Percentiles rank a stretch among this genome's conserved stretches.
Evolutionary conservation across 176 grass and related monocot species (phyloP).

Genomic region (Saccharum officinarum): DNA sequence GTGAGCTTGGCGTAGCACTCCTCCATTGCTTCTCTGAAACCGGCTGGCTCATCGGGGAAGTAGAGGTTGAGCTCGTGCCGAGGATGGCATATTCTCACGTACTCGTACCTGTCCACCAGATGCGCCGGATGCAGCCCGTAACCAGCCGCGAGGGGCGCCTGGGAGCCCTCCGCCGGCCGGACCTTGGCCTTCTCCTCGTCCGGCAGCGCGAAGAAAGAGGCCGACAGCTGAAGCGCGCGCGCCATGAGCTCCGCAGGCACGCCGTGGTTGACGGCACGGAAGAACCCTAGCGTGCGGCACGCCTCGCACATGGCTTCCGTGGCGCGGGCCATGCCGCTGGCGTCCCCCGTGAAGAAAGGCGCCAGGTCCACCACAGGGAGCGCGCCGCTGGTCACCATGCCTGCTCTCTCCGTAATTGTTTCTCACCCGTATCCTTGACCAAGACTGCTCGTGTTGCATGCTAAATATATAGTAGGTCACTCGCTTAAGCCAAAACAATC

Average conservation of each 20-base stretch:
- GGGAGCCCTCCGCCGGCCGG: neutral
- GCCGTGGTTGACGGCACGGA: slow-evolving; percentile 40
- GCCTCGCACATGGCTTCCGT: slow-evolving; percentile 12
- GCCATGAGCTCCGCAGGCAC: slow-evolving; percentile 18
- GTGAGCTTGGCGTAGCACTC: slow-evolving; percentile 38
- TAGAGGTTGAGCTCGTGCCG: neutral
- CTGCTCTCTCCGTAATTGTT: too few species aligned
- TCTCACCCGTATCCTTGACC: too few species aligned
- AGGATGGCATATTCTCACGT: neutral
- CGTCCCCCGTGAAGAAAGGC: neutral
- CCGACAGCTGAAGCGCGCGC: slow-evolving; percentile 23
- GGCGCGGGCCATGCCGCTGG: neutral
- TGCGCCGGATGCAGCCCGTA: slow-evolving; percentile 31
- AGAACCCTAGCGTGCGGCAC: slow-evolving; percentile 31
- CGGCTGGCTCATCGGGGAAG: slow-evolving; percentile 17
- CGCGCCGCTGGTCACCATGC: neutral
- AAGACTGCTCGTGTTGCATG: too few species aligned
- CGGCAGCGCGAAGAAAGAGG: slow-evolving; percentile 34
- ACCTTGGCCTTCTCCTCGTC: slow-evolving; percentile 42
- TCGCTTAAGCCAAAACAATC: too few species aligned
- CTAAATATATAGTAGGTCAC: too few species aligned
- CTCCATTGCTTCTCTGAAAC: slow-evolving; percentile 38
- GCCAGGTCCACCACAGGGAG: slow-evolving; percentile 37
- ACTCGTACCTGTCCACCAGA: slow-evolving; percentile 35
- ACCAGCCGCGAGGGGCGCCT: neutral